phyloP scores from a whole-genome alignment of 148 eudicot genomes.

The Polygonum aviculare region DNA sequence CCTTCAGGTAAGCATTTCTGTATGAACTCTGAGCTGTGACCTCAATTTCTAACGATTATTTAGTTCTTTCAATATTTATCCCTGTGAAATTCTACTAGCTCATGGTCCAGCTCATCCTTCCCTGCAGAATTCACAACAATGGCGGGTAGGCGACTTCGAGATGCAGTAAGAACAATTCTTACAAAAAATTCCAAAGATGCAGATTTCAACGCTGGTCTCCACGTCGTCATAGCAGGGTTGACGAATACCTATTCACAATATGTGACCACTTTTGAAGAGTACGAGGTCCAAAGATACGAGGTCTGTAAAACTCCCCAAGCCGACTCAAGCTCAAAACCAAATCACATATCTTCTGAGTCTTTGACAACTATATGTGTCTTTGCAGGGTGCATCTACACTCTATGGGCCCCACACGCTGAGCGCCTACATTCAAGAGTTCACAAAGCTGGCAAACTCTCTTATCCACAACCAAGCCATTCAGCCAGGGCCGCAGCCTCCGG shows the following conservation, averaged over 20 bases:
- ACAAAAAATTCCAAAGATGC: conserved; percentile 31
- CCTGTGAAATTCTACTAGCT: neutral
- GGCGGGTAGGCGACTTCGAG: conserved; percentile 98
- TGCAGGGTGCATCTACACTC: conserved; percentile 90
- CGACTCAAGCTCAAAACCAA: neutral
- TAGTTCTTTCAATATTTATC: neutral
- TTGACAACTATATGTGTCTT: neutral
- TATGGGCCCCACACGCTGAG: conserved; percentile 87
- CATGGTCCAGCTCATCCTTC: neutral
- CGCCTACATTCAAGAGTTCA: conserved; percentile 89
- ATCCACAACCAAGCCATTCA: conserved; percentile 33
- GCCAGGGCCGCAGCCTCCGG: conserved; percentile 81
- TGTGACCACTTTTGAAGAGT: conserved; percentile 87
- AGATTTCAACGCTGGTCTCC: conserved; percentile 44
- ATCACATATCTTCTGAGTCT: neutral
- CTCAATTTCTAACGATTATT: neutral
- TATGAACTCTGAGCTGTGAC: neutral
- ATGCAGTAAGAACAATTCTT: conserved; percentile 66
- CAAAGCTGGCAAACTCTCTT: conserved; percentile 65
- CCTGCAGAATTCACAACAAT: conserved; percentile 81
- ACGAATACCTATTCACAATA: conserved; percentile 95
- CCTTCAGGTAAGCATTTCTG: conserved; percentile 68
- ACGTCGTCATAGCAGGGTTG: conserved; percentile 88
- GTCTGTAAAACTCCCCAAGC: conserved; percentile 31
- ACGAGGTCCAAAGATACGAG: conserved; percentile 93